Base-by-base conservation (phyloP, 2,329 filamentous ascomycete species). In the Verticillium tricorpus region DNA sequence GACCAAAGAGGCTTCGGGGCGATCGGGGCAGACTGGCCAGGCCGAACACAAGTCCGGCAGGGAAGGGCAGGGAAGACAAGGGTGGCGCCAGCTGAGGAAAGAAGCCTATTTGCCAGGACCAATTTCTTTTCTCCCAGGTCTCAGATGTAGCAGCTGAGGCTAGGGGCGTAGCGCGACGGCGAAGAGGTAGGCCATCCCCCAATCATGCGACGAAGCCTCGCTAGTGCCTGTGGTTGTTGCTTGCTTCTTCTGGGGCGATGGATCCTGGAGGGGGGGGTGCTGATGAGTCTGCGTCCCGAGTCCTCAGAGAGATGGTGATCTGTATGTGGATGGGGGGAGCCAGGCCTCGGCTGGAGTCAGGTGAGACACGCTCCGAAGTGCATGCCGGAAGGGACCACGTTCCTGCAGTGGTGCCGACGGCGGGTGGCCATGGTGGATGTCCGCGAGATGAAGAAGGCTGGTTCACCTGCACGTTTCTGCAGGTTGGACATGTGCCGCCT, bases 61-160 rank as follows among this genome's bases (percentile, higher is more conserved):
- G 28, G 28, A 28, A 28, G 28, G 3, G 28, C 6, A 28, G 28
- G 28, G 28, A 28, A 28, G 28, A 28, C 28, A 57, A 34, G 57
- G 22, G 25, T 57, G 50, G 57, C 57, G 57, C 15, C 37, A 58
- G 57, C 57, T 58, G 57, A 58, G 28, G 57, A 50, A 50, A n/a
- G 15, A 32, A 50, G 57, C 57, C 57, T 15, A 58, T 58, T 58
- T 58, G 57, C 57, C 37, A 32, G 39, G 22, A 28, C 25, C 9
- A 28, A 45, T 58, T 58, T 58, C 57, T 58, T 58, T 58, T 39
- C 25, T 31, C 14, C 17, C 37, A 15, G 15, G 35, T 31, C 35
- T 50, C 14, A 50, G 40, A 31, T 37, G 28, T 52, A 58, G 57
- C 56, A 22, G 56, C 56, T 40, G 31, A 25, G 19, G 34, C 34